Conservation (phyloP, 306 rosid species). For the Chamaecrista fasciculata region DNA sequence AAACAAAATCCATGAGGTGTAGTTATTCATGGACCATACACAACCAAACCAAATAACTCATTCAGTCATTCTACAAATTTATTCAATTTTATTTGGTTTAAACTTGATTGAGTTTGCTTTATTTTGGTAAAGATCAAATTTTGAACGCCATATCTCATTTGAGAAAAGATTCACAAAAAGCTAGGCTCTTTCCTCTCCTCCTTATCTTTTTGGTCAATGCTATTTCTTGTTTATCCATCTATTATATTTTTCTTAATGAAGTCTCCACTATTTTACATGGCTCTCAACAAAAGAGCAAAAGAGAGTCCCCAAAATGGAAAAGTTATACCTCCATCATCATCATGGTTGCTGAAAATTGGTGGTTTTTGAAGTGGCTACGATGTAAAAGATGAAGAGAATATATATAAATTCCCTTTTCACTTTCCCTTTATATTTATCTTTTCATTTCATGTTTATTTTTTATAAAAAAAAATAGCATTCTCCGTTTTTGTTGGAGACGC, state of each 20-base stretch:
- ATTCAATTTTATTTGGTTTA: too few relatives aligned
- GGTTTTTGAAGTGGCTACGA: not conserved
- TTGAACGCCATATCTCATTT: too few relatives aligned
- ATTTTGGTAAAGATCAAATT: too few relatives aligned
- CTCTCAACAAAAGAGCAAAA: not conserved
- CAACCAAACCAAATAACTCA: too few relatives aligned
- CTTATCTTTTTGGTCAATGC: not conserved
- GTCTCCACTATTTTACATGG: not conserved
- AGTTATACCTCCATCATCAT: not conserved
- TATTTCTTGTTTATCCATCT: not conserved
- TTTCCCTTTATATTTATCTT: not conserved
- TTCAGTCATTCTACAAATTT: too few relatives aligned
- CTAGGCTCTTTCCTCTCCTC: not conserved
- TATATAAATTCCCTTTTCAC: not conserved
- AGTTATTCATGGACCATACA: too few relatives aligned
- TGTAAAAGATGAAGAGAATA: constrained; percentile 4
- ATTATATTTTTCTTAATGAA: not conserved
- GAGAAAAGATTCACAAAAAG: too few relatives aligned
- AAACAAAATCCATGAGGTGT: too few relatives aligned
- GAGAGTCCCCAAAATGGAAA: not conserved
- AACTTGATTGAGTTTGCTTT: too few relatives aligned
- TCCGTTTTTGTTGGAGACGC: constrained; percentile 88
- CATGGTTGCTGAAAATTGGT: not conserved
- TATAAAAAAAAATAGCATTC: constrained; percentile 53
- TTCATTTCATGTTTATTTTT: not conserved